Percentiles rank a stretch among this genome's conserved stretches.
phyloP scores from a whole-genome alignment of 805 yeast genomes.

The Schwanniomyces vanrijiae region DNA sequence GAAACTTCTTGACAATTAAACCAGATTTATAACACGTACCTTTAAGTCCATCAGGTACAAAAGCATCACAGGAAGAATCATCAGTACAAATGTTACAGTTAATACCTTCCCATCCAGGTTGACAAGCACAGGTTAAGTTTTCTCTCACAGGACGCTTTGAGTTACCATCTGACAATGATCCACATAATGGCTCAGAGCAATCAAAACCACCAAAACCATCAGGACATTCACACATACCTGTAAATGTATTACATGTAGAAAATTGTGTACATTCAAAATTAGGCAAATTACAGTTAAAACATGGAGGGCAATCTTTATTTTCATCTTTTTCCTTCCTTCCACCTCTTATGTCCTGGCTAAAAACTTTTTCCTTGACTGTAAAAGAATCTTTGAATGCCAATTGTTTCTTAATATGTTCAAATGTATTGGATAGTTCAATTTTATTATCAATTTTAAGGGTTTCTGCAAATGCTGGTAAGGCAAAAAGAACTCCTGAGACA shows the following conservation, averaged over 20 bases:
- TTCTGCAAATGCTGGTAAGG: constrained; percentile 1
- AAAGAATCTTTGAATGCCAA: background rate
- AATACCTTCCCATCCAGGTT: constrained; percentile 89
- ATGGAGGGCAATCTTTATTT: constrained; percentile 71
- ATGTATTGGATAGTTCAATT: constrained; percentile 9
- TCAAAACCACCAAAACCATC: constrained; percentile 94
- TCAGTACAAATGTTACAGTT: constrained; percentile 84
- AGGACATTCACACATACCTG: constrained; percentile 91
- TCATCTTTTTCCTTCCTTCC: constrained; percentile 6
- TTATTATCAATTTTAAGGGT: background rate
- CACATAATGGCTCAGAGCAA: constrained; percentile 87
- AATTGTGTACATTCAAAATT: constrained; percentile 88
- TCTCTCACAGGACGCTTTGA: constrained; percentile 64
- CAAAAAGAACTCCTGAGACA: constrained; percentile 2
- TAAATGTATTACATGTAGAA: constrained; percentile 80
- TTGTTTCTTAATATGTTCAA: constrained; percentile 19
- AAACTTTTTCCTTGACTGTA: background rate
- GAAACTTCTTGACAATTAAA: constrained; percentile 71
- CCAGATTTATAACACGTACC: constrained; percentile 93
- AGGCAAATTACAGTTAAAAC: constrained; percentile 93
- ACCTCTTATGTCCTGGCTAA: background rate
- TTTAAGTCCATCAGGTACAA: constrained; percentile 79
- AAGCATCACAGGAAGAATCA: constrained; percentile 77
- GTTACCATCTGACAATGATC: constrained; percentile 65
- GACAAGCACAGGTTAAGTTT: constrained; percentile 64